phyloP scores from a whole-genome alignment of 2,329 filamentous ascomycete genomes.

The Catunica adiposa region DNA sequence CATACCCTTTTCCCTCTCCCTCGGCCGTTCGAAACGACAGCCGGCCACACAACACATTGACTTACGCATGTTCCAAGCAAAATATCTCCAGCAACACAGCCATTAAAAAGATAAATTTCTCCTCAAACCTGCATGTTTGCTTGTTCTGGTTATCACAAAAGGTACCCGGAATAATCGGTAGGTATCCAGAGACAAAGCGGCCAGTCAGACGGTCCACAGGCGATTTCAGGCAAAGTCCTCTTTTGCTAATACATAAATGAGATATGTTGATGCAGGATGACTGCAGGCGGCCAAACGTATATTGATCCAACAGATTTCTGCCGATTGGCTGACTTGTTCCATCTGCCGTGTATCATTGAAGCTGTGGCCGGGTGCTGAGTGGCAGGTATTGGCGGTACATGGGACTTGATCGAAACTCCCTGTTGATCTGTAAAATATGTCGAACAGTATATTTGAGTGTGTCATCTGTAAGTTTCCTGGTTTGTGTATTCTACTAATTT shows the following conservation, averaged over 20 bases:
- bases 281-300: background rate
- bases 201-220: background rate
- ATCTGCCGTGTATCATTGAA: background rate
- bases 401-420: background rate
- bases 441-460: too few species aligned
- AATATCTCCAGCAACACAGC: background rate
- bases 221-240: background rate
- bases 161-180: too few species aligned
- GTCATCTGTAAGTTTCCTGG: background rate
- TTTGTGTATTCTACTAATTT: background rate
- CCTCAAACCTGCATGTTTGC: too few species aligned
- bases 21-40: background rate
- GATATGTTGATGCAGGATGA: background rate
- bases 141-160: too few species aligned
- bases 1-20: too few species aligned
- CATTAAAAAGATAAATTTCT: too few species aligned
- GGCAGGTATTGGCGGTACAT: background rate
- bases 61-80: slow-evolving; percentile 3
- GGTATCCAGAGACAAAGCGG: too few species aligned
- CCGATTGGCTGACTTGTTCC: background rate
- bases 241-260: too few species aligned
- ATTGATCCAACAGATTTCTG: background rate
- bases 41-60: background rate
- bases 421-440: background rate
- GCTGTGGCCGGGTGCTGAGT: background rate